These are phyloP conservation scores for Dendrobium huoshanense DNA, from an alignment of 106 monocot genomes.

Conservation along the genomic window DNA sequence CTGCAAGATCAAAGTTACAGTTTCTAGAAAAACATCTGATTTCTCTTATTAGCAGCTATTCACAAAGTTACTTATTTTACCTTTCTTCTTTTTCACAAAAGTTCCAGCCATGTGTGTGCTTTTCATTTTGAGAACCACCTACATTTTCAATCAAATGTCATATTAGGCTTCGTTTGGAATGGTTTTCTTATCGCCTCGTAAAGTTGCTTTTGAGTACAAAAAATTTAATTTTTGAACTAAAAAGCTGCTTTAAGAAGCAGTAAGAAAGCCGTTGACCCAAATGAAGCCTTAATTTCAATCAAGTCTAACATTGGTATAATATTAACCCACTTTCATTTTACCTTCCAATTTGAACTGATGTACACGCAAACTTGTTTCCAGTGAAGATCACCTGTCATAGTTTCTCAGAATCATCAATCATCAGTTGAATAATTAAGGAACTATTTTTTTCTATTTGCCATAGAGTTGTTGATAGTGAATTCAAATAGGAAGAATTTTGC, in stretches of 20 bases:
- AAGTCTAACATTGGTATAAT: background rate
- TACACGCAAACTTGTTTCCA: conserved; percentile 50
- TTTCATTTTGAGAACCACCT: conserved; percentile 54
- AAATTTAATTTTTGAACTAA: no score
- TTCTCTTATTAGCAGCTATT: no score
- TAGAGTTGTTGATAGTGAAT: no score
- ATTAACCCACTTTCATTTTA: background rate
- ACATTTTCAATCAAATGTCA: background rate
- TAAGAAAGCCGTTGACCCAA: no score
- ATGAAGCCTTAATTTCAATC: no score
- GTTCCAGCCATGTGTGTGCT: conserved; percentile 57
- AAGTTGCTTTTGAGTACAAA: no score
- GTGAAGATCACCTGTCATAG: conserved; percentile 35
- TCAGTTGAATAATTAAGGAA: background rate
- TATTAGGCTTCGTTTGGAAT: background rate
- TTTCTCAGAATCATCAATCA: background rate
- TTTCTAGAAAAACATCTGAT: background rate
- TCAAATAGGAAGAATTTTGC: conserved; percentile 7
- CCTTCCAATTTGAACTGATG: conserved; percentile 39
- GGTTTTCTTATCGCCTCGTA: no score
- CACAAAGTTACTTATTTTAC: background rate
- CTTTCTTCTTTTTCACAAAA: conserved; percentile 52
- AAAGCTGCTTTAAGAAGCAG: no score
- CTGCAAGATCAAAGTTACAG: background rate
- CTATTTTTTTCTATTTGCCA: background rate